Evolutionary conservation across 495 filamentous ascomycete genomes (phyloP), one percentile per base, ranked within the genome.

Genomic region (Amphirosellinia nigrospora): DNA sequence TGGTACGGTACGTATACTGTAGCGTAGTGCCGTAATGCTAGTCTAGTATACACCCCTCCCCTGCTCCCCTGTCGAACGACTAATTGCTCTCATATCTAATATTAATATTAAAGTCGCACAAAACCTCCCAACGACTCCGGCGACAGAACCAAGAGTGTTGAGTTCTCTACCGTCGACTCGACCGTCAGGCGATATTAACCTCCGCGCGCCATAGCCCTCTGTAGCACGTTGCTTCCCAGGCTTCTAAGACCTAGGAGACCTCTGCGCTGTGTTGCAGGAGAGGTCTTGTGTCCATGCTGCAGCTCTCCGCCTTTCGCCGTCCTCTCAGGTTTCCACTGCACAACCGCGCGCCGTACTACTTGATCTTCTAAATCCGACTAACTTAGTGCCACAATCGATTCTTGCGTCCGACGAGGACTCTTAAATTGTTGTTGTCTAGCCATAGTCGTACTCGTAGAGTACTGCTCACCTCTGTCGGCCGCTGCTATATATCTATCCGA

Each of bases 31-130:
- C 53, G 66, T 41, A 53, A 55, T 55, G 50, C 66, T 69, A 62
- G 66, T 43, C 43, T 68, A 58, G 43, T 59, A 62, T 43, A 62
- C 78, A 72, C 72, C 74, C 76, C 71, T 73, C 74, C 73, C 75
- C 75, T 75, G 77, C 73, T 73, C 72, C 75, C 68, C 53, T 61
- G 61, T 61, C 65, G 39, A 10, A n/a, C 62, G 60, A 56, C 55
- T 58, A 75, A 73, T 73, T 74, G 72, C 74, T 71, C 75, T 72
- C 72, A 75, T 74, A 75, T 77, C 70, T 64, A 70, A 70, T 70
- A 70, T 70, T 70, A 76, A 74, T 77, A 76, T 79, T 81, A 79
- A 82, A 85, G 82, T 84, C 80, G 83, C 83, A 85, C 83, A 83
- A 85, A 85, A 80, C 77, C 81, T 79, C 75, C 76, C 71, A 73